Evolutionary conservation across 2,329 filamentous ascomycete genomes (phyloP), one percentile per base, ranked within the genome.

Genomic region (Fonsecaea erecta): DNA sequence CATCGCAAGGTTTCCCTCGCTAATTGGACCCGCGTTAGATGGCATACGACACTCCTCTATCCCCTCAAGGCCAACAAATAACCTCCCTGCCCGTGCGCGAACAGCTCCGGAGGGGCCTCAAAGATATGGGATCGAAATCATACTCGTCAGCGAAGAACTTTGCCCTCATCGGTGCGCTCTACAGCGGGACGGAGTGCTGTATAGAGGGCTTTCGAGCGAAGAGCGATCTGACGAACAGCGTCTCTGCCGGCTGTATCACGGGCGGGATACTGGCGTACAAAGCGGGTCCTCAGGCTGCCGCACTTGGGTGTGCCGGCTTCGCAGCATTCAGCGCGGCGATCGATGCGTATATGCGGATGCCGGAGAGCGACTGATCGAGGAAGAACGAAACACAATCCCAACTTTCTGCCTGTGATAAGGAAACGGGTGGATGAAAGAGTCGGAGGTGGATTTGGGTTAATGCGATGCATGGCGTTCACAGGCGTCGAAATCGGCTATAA

Each of bases 31-130:
- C 26, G 35, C 14, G 59, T 57, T 68, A 96, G 92, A 99, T 99
- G 95, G 90, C 92, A 79, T 99, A 99, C 85, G 95, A 99, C 77
- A 97, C 93, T 0, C 91, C 94, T 65, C 89, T 93, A 79, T 90
- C 83, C 40, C 77, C 82, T 72, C 79, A 84, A 74, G 79, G 82
- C n/a, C 78, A 79, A 62, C 81, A 82, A 65, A 80, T 88, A 71
- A 77, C 84, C 66, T 81, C 85, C 69, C 87, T 99, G 21, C 93
- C 95, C 30, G 84, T 94, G 69, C 86, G 88, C 52, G 87, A 97
- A 77, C 95, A 98, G 79, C 85, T 99, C 60, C 88, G 87, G 68
- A 80, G 86, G 74, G 95, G 95, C 60, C 92, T 99, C 82, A 93
- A 91, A 77, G 95, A 99, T 78, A 98, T 99, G 93, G 95, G 95